Evolutionary conservation across 2,329 filamentous ascomycete genomes (phyloP), one percentile per base, ranked within the genome.

Genomic region (Diaporthe vexans): DNA sequence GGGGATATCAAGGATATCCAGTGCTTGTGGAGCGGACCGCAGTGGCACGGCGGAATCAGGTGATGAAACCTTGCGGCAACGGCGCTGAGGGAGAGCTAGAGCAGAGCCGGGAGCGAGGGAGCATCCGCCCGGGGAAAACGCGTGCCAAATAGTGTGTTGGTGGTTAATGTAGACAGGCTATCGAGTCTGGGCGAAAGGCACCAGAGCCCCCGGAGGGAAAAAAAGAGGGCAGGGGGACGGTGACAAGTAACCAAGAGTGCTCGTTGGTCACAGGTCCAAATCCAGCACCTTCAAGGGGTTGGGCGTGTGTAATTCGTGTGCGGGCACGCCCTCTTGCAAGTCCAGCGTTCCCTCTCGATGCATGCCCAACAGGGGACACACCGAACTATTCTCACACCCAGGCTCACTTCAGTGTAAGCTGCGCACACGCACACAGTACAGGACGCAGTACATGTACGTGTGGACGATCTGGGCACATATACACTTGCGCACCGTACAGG

Each of bases 21-120:
- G 43, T 63, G 69, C n/a, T 59, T 29, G 33, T n/a, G 43, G 56
- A 54, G 40, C 46, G 37, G 37, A 63, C n/a, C 37, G 56, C 63
- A 37, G 52, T 26, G 51, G n/a, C 33, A 52, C 43, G 46, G 46
- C 29, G 61, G 61, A 24, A 51, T 52, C 52, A 67, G 46, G n/a
- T 17, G 21, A 26, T 37, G 24, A 37, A 67, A 52, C 46, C 46
- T 52, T 21, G 63, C 21, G 63, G 21, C 33, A 40, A 48, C 48
- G 29, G 29, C 48, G 63, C 48, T 35, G 46, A 9, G 13, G 19
- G 40, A 48, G 43, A 61, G 69, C 43, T 71, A 72, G 21, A 33
- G 51, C 33, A 54, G 37, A 63, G 56, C 69, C 46, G 56, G 57
- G 57, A 29, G 56, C 33, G 29, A 61, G 57, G 69, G 51, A 63